phyloP scores from a whole-genome alignment of 345 rosid species.

The Syzygium oleosum region DNA sequence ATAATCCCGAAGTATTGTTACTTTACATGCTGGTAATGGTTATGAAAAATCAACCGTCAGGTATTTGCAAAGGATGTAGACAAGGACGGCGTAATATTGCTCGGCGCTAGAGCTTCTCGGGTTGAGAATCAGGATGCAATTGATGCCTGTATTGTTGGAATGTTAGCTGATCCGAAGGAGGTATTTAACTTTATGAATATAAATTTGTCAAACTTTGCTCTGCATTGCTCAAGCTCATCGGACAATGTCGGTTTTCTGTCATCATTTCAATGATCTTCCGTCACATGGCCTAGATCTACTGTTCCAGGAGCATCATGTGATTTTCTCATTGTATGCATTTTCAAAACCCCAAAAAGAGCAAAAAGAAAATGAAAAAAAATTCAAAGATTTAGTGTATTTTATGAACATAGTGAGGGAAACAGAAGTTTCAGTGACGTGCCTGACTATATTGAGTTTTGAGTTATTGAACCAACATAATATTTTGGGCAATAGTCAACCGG shows the following conservation, averaged over 20 bases:
- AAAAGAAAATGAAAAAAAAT: neutral
- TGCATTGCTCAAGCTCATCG: neutral
- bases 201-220: neutral
- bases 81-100: constrained; percentile 45
- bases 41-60: constrained; percentile 9
- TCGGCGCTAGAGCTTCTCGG: constrained; percentile 78
- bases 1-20: neutral
- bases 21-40: neutral
- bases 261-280: neutral
- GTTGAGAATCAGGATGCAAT: constrained; percentile 83
- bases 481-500: neutral
- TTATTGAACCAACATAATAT: neutral
- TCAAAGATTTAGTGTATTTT: neutral
- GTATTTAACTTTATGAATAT: constrained; percentile 1
- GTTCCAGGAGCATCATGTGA: neutral
- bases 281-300: neutral
- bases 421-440: neutral
- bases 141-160: constrained; percentile 55
- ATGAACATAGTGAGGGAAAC: neutral
- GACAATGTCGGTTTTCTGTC: neutral
- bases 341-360: neutral
- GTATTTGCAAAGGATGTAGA: constrained; percentile 52
- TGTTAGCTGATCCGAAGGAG: constrained; percentile 53
- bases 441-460: neutral
- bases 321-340: neutral